phyloP scores from a whole-genome alignment of 2,329 filamentous ascomycete genomes.

The Colletotrichum filicis region DNA sequence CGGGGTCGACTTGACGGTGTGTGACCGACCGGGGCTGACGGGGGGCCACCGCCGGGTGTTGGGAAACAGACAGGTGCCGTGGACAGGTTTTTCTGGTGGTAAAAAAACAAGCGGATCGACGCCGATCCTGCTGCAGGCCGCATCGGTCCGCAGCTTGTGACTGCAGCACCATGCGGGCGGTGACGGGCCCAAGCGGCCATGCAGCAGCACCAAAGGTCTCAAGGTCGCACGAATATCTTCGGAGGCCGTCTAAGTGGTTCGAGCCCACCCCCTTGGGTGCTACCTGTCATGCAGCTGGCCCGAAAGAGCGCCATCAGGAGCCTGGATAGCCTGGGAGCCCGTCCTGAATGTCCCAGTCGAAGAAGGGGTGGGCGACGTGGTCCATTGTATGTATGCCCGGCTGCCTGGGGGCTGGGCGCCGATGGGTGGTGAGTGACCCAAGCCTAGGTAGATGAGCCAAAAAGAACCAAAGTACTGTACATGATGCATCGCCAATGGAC shows the following conservation, averaged over 20 bases:
- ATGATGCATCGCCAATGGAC: constrained; percentile 6
- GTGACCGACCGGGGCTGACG: constrained; percentile 19
- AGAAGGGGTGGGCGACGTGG: constrained; percentile 11
- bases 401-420: constrained; percentile 16
- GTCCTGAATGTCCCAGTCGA: constrained; percentile 1
- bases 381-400: constrained; percentile 4
- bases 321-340: neutral
- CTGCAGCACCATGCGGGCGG: constrained; percentile 34
- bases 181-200: constrained; percentile 32
- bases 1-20: constrained; percentile 13
- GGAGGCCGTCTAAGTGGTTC: constrained; percentile 13
- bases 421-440: neutral
- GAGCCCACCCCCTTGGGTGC: constrained; percentile 9
- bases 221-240: constrained; percentile 24
- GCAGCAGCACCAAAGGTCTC: neutral
- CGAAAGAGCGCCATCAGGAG: constrained; percentile 14
- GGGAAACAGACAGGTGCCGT: constrained; percentile 16
- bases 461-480: constrained; percentile 24
- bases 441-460: neutral
- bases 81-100: constrained; percentile 21
- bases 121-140: constrained; percentile 37
- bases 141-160: constrained; percentile 36
- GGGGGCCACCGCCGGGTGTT: constrained; percentile 11
- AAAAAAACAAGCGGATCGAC: constrained; percentile 34
- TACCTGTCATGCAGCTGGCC: constrained; percentile 24